phyloP scores from a whole-genome alignment of 495 filamentous ascomycete species.

The Penicillium verhagenii region DNA sequence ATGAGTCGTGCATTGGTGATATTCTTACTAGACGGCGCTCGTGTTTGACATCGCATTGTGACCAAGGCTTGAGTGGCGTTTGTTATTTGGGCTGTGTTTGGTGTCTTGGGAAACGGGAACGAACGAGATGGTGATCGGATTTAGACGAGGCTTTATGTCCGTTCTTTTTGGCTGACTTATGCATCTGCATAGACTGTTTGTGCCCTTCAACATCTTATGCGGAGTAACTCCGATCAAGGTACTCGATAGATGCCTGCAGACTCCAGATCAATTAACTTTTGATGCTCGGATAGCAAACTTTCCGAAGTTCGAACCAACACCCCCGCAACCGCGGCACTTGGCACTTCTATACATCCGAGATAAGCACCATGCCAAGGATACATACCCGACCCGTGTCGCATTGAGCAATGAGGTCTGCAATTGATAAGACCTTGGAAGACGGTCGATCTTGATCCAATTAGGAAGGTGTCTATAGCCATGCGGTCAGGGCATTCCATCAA shows the following conservation, averaged over 20 bases:
- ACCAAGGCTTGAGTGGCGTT: not conserved
- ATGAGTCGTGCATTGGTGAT: not conserved
- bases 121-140: not conserved
- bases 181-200: not conserved
- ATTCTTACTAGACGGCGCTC: not conserved
- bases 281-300: not conserved
- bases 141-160: not conserved
- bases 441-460: not conserved
- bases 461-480: not conserved
- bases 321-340: not conserved
- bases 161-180: not conserved
- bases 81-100: not conserved
- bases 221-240: not conserved
- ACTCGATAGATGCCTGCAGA: too few relatives aligned
- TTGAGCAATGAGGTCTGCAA: not conserved
- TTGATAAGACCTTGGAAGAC: not conserved
- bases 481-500: too few relatives aligned
- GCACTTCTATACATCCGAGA: constrained; percentile 1
- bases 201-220: not conserved
- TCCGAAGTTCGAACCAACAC: not conserved
- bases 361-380: constrained; percentile 8
- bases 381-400: constrained; percentile 3
- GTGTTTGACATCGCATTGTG: not conserved
- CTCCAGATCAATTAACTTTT: not conserved
- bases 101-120: not conserved